phyloP scores from a whole-genome alignment of 495 filamentous ascomycete genomes.

The Trichocladium antarcticum region DNA sequence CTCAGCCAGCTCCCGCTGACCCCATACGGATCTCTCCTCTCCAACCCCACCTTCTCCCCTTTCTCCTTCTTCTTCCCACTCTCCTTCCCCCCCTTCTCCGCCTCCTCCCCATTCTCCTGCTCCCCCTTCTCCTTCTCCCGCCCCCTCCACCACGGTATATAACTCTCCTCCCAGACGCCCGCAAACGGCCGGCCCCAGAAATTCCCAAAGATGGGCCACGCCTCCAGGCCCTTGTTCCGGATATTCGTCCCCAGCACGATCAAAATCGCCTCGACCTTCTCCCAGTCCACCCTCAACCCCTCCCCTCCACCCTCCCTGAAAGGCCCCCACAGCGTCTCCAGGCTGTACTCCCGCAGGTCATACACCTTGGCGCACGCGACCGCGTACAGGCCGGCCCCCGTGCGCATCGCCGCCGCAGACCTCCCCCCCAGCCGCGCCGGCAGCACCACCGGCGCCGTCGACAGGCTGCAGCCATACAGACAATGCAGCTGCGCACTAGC shows the following conservation, averaged over 20 bases:
- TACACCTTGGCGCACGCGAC: slow-evolving; percentile 52
- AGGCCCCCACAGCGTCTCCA: slow-evolving; percentile 47
- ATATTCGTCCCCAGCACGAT: slow-evolving; percentile 49
- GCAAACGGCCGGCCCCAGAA: slow-evolving; percentile 44
- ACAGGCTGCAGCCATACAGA: slow-evolving; percentile 39
- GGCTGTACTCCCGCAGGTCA: slow-evolving; percentile 51
- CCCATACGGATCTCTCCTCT: slow-evolving; percentile 47
- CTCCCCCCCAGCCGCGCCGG: too few relatives aligned
- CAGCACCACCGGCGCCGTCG: not conserved
- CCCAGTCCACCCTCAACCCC: slow-evolving; percentile 48
- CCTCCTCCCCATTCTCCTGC: too few relatives aligned
- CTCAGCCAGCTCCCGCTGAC: slow-evolving; percentile 50
- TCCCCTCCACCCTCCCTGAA: slow-evolving; percentile 43
- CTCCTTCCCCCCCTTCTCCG: too few relatives aligned
- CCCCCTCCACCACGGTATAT: slow-evolving; percentile 19
- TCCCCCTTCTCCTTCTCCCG: not conserved
- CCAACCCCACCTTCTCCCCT: slow-evolving; percentile 18
- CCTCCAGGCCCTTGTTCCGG: slow-evolving; percentile 32
- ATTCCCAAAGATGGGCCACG: slow-evolving; percentile 31
- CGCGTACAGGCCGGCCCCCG: slow-evolving; percentile 26
- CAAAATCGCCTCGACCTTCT: slow-evolving; percentile 56
- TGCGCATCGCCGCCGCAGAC: not conserved
- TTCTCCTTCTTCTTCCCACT: not conserved
- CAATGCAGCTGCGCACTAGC: slow-evolving; percentile 52
- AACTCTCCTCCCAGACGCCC: slow-evolving; percentile 42